phyloP scores from a whole-genome alignment of 352 stramenopile species.

The Blastocystis sp. region DNA sequence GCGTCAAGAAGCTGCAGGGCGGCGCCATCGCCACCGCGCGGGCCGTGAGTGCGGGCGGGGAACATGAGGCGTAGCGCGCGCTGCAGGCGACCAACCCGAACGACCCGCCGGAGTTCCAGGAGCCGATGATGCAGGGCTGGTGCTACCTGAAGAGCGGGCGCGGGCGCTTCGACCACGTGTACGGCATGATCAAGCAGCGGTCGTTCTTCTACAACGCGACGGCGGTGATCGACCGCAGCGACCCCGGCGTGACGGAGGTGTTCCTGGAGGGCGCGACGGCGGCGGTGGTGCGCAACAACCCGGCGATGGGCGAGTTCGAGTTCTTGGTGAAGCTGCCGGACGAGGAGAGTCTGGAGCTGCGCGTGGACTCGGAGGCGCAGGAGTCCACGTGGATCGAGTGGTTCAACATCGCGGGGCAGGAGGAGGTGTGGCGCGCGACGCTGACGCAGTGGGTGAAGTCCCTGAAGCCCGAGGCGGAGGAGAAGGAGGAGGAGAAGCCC shows the following conservation, averaged over 20 bases:
- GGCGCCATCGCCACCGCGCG: neutral
- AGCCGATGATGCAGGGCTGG: conserved; percentile 14
- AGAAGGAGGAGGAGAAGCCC: neutral
- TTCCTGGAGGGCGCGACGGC: conserved; percentile 18
- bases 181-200: neutral
- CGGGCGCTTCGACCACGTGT: neutral
- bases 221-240: neutral
- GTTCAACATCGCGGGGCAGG: neutral
- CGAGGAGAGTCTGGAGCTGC: neutral
- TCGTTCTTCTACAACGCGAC: neutral
- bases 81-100: neutral
- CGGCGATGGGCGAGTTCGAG: neutral
- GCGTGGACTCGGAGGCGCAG: neutral
- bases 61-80: neutral
- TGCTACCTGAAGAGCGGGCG: neutral
- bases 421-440: neutral
- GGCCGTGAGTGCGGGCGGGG: neutral
- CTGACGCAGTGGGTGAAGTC: neutral
- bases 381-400: neutral
- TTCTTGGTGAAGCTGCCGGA: neutral
- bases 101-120: neutral
- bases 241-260: conserved; percentile 7
- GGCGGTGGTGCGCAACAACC: neutral
- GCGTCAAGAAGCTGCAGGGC: neutral
- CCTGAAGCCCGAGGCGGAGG: neutral